Percentiles rank a stretch among this genome's conserved stretches.
Evolutionary conservation across 1,139 yeast genomes (phyloP).

Genomic region (Torulaspora globosa): DNA sequence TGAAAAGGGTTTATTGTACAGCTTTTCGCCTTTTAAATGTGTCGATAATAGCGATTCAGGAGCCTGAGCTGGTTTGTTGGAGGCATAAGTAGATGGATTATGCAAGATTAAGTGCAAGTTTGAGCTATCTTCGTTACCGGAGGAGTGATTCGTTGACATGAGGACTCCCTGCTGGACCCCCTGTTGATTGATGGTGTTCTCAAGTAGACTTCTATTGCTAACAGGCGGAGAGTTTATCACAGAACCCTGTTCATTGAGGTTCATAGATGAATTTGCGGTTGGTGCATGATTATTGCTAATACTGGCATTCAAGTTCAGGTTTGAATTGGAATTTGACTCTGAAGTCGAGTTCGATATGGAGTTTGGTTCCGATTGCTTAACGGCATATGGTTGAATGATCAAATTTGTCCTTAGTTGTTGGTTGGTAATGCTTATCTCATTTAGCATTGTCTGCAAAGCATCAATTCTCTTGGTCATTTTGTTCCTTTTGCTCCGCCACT

Average conservation of each 20-base stretch:
- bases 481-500: slow-evolving; percentile 26
- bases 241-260: slow-evolving; percentile 10
- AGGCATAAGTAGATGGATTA: slow-evolving; percentile 26
- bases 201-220: slow-evolving; percentile 10
- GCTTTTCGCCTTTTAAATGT: slow-evolving; percentile 1
- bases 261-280: slow-evolving; percentile 6
- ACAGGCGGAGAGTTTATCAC: slow-evolving; percentile 10
- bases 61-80: slow-evolving; percentile 10
- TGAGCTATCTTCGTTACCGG: neutral
- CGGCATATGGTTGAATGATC: slow-evolving; percentile 26
- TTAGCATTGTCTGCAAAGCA: slow-evolving; percentile 25
- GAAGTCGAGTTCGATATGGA: slow-evolving; percentile 5
- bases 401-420: slow-evolving; percentile 26
- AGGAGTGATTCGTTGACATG: slow-evolving; percentile 2
- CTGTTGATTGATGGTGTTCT: slow-evolving; percentile 3
- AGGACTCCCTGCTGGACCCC: slow-evolving; percentile 2
- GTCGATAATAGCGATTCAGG: slow-evolving; percentile 1
- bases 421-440: slow-evolving; percentile 24
- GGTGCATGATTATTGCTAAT: slow-evolving; percentile 1
- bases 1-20: slow-evolving; percentile 6
- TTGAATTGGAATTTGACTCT: slow-evolving; percentile 7
- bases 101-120: slow-evolving; percentile 21
- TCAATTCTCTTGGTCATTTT: slow-evolving; percentile 24
- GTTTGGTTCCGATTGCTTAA: slow-evolving; percentile 2
- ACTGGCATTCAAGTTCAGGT: neutral